Evolutionary conservation across 2,329 filamentous ascomycete species (phyloP).

Genomic region (Penicillium sp.): DNA sequence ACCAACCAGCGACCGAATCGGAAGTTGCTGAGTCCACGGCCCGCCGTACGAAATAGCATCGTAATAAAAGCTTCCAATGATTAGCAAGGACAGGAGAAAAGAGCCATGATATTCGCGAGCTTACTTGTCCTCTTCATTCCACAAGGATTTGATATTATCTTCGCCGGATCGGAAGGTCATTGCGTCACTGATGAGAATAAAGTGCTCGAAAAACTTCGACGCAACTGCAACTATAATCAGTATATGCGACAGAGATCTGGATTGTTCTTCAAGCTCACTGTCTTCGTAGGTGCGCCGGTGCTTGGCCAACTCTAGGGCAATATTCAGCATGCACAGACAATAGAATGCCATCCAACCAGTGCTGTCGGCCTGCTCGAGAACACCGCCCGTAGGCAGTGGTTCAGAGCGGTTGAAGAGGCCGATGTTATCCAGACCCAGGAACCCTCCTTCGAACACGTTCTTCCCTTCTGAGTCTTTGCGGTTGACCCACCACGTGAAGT

Average conservation of each 20-base stretch:
- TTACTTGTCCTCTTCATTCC: conserved; percentile 83
- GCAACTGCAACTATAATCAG: conserved; percentile 58
- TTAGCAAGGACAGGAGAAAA: conserved; percentile 13
- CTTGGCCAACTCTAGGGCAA: conserved; percentile 90
- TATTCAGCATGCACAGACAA: conserved; percentile 94
- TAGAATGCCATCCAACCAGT: conserved; percentile 99
- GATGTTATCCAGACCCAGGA: conserved; percentile 94
- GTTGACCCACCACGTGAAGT: conserved; percentile 99
- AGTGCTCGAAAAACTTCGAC: conserved; percentile 98
- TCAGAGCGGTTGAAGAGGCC: conserved; percentile 96
- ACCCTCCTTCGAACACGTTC: conserved; percentile 95
- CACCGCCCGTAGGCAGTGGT: conserved; percentile 86
- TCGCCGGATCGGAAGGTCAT: conserved; percentile 79
- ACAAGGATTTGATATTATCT: conserved; percentile 72
- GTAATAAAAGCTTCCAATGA: conserved; percentile 75
- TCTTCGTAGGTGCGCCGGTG: conserved; percentile 94
- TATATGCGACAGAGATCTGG: neutral
- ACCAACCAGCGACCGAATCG: conserved; percentile 86
- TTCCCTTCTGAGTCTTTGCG: conserved; percentile 92
- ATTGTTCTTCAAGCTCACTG: conserved; percentile 35
- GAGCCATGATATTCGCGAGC: conserved; percentile 25
- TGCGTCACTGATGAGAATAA: conserved; percentile 94
- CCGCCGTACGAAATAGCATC: conserved; percentile 96
- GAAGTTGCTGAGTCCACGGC: conserved; percentile 88
- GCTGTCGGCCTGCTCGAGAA: conserved; percentile 93